Evolutionary conservation across 2,329 filamentous ascomycete genomes (phyloP).

Genomic region (Diaporthe capsici): DNA sequence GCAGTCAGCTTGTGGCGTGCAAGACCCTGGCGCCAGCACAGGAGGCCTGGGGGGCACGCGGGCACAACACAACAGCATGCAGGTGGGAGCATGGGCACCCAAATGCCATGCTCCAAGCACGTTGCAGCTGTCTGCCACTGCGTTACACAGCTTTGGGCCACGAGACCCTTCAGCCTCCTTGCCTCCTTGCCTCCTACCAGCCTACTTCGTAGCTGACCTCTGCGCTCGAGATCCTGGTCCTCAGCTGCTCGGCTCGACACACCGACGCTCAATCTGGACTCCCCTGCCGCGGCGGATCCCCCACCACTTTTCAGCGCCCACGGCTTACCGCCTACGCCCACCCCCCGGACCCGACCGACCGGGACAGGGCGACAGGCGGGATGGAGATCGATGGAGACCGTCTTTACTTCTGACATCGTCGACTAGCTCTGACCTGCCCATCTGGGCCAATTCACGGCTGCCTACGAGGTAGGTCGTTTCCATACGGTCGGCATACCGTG

Average conservation of each 20-base stretch:
- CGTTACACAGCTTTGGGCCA: conserved; percentile 11
- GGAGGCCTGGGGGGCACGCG: not conserved
- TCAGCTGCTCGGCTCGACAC: conserved; percentile 13
- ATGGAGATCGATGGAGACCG: not conserved
- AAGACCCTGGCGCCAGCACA: not conserved
- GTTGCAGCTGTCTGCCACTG: conserved; percentile 13
- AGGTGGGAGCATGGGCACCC: not conserved
- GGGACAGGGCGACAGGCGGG: conserved; percentile 21
- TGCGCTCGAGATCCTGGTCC: not conserved
- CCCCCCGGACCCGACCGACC: conserved; percentile 29
- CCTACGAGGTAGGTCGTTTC: no score
- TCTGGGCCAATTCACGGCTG: not conserved
- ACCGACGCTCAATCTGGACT: conserved; percentile 4
- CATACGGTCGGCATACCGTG: not conserved
- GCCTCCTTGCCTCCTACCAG: not conserved
- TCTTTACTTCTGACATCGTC: not conserved
- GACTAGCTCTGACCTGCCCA: not conserved
- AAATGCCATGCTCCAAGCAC: conserved; percentile 7
- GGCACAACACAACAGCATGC: not conserved
- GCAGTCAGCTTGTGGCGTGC: not conserved
- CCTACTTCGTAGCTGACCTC: not conserved
- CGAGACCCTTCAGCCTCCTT: not conserved
- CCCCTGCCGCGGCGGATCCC: not conserved
- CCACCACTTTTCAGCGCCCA: not conserved
- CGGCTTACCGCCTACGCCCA: not conserved